These are phyloP conservation scores for Pulicaria dysenterica DNA, from an alignment of 129 eudicot species.

Conservation along the genomic window DNA sequence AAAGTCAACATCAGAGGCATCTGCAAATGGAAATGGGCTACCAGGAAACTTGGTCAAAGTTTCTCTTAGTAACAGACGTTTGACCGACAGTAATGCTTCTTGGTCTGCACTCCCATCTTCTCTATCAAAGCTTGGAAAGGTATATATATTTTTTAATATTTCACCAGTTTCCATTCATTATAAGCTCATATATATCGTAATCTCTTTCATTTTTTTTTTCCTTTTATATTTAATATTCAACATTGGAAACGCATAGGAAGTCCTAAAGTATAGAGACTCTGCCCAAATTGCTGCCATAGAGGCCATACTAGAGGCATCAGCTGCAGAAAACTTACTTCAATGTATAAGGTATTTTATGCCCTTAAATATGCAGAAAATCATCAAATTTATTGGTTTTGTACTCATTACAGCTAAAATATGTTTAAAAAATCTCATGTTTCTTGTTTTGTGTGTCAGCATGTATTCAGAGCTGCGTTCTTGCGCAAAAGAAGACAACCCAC, in stretches of 20 bases:
- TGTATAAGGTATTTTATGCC: constrained; percentile 64
- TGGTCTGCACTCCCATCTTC: constrained; percentile 92
- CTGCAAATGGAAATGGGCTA: constrained; percentile 62
- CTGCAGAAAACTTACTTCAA: constrained; percentile 77
- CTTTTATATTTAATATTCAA: background rate
- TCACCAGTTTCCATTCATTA: background rate
- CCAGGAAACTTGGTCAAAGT: constrained; percentile 80
- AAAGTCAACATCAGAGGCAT: constrained; percentile 53
- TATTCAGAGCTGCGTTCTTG: constrained; percentile 75
- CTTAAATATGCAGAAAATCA: background rate
- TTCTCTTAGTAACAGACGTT: constrained; percentile 52
- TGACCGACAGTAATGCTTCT: constrained; percentile 65
- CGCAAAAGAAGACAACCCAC: constrained; percentile 90
- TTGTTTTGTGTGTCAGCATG: constrained; percentile 51
- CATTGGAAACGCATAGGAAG: constrained; percentile 55
- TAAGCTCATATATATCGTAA: background rate
- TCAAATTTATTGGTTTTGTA: background rate
- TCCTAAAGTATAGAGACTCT: constrained; percentile 74
- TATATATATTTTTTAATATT: constrained; percentile 17
- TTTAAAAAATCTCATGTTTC: constrained; percentile 1
- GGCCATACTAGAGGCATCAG: constrained; percentile 91
- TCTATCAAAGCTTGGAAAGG: constrained; percentile 88
- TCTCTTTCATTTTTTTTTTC: background rate
- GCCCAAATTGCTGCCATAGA: constrained; percentile 91
- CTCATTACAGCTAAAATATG: background rate